Evolutionary conservation across 2,329 filamentous ascomycete genomes (phyloP), one percentile per base, ranked within the genome.

Genomic region (Ophiostoma himal-ulmi): DNA sequence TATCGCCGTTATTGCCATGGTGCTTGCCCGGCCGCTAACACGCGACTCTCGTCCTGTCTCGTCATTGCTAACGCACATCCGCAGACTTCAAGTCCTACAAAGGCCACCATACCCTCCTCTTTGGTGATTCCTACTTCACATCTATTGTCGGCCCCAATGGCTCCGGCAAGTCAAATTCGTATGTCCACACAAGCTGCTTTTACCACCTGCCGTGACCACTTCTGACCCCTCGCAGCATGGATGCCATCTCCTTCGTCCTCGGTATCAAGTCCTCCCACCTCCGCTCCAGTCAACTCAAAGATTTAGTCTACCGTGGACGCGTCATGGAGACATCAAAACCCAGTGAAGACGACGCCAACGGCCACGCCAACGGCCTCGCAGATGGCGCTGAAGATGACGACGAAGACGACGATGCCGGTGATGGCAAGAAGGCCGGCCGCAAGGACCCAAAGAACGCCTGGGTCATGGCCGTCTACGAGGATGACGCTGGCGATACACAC

Each of bases 101-200:
- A 81, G 95, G 94, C 71, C 94, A 97, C 77, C 95, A 99, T 82
- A 90, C 88, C 72, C 88, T 99, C 64, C 88, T 97, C 69, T 97
- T 99, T 77, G 94, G 94, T 77, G 94, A 99, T 82, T 96, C 94
- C 1, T 98, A 97, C 81, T 99, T 99, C 81, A 99, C 95, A 68
- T 99, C 95, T 60, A 97, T 99, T 78, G 98, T 99, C 78, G 95
- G 96, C 6, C 95, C 95, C 79, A 99, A 99, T 94, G 95, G 95
- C 83, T 98, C 95, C 48, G 95, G 95, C 74, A 99, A 99, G 81
- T 99, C 95, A 26, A 99, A 99, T 80, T 97, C 94, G 62, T 65
- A 41, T 14, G 62, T 65, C 14, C 13, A 5, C 92, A 94, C 81
- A 14, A 48, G n/a, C 1, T 8, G 60, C 44, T 26, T 39, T 36